phyloP scores from a whole-genome alignment of 768 basidiomycete genomes.

The Tulasnella sp. region DNA sequence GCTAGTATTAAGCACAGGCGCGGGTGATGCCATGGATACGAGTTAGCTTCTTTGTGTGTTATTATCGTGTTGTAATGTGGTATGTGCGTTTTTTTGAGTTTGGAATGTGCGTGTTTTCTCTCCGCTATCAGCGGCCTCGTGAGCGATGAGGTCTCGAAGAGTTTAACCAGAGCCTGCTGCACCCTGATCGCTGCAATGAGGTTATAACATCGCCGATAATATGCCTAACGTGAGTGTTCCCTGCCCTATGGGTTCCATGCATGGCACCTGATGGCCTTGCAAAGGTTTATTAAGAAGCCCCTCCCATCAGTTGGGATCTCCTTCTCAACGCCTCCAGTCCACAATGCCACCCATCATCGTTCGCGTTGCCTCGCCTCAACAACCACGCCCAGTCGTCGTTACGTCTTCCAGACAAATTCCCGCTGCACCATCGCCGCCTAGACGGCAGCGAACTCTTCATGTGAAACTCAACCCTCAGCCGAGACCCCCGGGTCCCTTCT shows the following conservation, averaged over 20 bases:
- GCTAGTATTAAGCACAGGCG: slow-evolving; percentile 42
- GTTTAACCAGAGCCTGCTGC: background rate
- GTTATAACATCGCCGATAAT: background rate
- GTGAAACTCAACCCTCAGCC: background rate
- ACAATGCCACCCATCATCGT: background rate
- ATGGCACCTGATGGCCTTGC: background rate
- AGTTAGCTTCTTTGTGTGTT: slow-evolving; percentile 38
- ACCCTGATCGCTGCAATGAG: background rate
- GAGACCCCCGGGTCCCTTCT: background rate
- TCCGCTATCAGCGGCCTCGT: background rate
- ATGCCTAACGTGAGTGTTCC: background rate
- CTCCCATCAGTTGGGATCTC: background rate
- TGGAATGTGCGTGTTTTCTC: background rate
- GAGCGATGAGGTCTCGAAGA: background rate
- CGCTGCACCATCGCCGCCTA: background rate
- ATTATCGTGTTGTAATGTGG: background rate
- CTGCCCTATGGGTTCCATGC: background rate
- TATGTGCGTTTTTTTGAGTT: background rate
- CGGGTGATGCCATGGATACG: slow-evolving; percentile 73
- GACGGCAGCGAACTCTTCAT: background rate
- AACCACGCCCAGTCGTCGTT: background rate
- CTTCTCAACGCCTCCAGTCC: background rate
- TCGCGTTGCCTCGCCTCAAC: background rate
- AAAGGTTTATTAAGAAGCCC: background rate
- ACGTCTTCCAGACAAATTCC: background rate